Conservation (phyloP, 2,329 filamentous ascomycete genomes). For the Xylaria multiplex region DNA sequence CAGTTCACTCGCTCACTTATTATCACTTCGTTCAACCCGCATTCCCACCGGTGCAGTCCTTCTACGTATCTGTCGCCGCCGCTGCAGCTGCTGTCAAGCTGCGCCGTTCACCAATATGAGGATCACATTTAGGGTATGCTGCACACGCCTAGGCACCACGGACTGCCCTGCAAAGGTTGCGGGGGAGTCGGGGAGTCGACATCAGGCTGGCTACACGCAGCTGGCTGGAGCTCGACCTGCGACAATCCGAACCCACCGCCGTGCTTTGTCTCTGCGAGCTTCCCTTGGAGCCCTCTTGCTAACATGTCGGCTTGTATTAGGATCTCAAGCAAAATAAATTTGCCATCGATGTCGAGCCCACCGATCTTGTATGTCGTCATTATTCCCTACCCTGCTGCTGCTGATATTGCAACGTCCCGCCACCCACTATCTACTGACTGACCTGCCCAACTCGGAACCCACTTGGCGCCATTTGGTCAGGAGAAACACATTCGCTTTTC, state of each 20-base stretch:
- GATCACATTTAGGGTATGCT: conserved; percentile 71
- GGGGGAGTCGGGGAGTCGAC: conserved; percentile 30
- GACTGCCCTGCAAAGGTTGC: conserved; percentile 12
- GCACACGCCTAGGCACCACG: conserved; percentile 9
- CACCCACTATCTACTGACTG: conserved; percentile 2
- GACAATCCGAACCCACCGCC: conserved; percentile 31
- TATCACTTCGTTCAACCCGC: conserved; percentile 24
- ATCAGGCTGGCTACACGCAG: conserved; percentile 38
- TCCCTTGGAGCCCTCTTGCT: conserved; percentile 8
- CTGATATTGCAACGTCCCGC: conserved; percentile 24
- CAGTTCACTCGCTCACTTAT: conserved; percentile 28
- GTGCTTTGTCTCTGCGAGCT: conserved; percentile 19
- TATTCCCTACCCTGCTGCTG: conserved; percentile 34
- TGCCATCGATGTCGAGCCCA: conserved; percentile 91
- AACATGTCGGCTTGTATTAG: conserved; percentile 56
- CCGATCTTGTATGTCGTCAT: conserved; percentile 79
- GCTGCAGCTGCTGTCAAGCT: conserved; percentile 42
- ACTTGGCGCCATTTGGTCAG: conserved; percentile 6
- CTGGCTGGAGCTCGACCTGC: conserved; percentile 34
- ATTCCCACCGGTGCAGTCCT: conserved; percentile 5
- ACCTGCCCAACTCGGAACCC: conserved; percentile 19
- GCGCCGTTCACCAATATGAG: conserved; percentile 64
- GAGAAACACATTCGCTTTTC: conserved; percentile 21
- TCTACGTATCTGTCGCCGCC: conserved; percentile 30
- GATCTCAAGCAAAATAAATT: conserved; percentile 99